Base-by-base conservation (phyloP, 495 filamentous ascomycete species). In the Penicillium angulare region DNA sequence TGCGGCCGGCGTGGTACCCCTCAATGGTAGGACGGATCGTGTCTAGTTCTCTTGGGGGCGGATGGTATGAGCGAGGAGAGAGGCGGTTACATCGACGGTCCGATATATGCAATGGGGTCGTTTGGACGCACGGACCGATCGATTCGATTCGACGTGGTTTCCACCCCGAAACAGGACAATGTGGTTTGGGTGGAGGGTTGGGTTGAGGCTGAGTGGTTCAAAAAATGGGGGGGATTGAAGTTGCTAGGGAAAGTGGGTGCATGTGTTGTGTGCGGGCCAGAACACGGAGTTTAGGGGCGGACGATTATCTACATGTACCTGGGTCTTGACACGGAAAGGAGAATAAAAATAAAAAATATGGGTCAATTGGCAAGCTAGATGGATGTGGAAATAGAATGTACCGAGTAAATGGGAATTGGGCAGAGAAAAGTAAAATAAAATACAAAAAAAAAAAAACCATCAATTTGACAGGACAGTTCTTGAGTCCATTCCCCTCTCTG, bases 21-120 rank as follows among this genome's bases (percentile, higher is more conserved):
- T 46, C 29, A 46, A 46, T 35, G 38, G 29, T 47, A 33, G 31
- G 40, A 51, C 20, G 38, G 58, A 55, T 53, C 42, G 16, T n/a
- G 44, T 50, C 46, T 33, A 46, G 54, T 33, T 43, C 56, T 47
- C 50, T 56, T 51, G 57, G 53, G 53, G 55, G 51, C 59, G 48
- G 60, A 60, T 59, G 49, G 61, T 57, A 59, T 52, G 63, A 66
- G 53, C 50, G 53, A n/a, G n/a, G 55, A 61, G 45, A 51, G 52
- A 63, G 59, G 66, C 67, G 63, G 63, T 72, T 65, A 65, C 66
- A 68, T 73, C 63, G 64, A 61, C 64, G 64, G 66, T 55, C 36
- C 54, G 61, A 43, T 42, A 35, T 29, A 45, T 40, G 49, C 36
- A 33, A 38, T 40, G 34, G 27, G n/a, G 34, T 50, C 21, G 35